Conservation (phyloP, 805 yeast genomes). For the Pichia cephalocereana region DNA sequence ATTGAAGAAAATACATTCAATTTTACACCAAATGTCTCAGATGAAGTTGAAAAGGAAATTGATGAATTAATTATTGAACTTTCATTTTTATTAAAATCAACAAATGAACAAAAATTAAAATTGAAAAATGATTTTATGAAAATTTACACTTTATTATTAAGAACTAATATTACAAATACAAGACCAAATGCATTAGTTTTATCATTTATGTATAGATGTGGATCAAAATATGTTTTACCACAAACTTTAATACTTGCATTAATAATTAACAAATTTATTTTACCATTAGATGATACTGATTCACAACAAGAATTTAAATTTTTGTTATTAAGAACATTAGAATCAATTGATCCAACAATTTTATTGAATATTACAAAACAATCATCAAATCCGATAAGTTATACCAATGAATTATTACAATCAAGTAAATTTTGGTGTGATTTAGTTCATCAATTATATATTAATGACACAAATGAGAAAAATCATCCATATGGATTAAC, state of each 20-base stretch:
- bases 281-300: background rate
- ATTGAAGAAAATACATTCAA: slow-evolving; percentile 2
- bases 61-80: background rate
- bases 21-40: background rate
- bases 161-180: background rate
- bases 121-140: slow-evolving; percentile 4
- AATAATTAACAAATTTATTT: slow-evolving; percentile 12
- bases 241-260: slow-evolving; percentile 11
- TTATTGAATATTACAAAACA: slow-evolving; percentile 10
- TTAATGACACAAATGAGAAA: background rate
- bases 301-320: slow-evolving; percentile 13
- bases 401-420: slow-evolving; percentile 6
- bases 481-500: slow-evolving; percentile 5
- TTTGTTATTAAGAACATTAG: slow-evolving; percentile 17
- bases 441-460: slow-evolving; percentile 7
- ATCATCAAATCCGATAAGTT: slow-evolving; percentile 9
- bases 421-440: slow-evolving; percentile 17
- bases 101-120: background rate
- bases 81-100: slow-evolving; percentile 1
- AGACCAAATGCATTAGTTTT: slow-evolving; percentile 9
- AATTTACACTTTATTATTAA: slow-evolving; percentile 3
- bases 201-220: slow-evolving; percentile 5
- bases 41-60: background rate
- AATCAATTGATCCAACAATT: slow-evolving; percentile 9
- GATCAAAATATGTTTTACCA: slow-evolving; percentile 8